These are phyloP conservation scores for Trichoderma harzianum DNA, from an alignment of 2,329 filamentous ascomycete genomes.

Conservation along the genomic window DNA sequence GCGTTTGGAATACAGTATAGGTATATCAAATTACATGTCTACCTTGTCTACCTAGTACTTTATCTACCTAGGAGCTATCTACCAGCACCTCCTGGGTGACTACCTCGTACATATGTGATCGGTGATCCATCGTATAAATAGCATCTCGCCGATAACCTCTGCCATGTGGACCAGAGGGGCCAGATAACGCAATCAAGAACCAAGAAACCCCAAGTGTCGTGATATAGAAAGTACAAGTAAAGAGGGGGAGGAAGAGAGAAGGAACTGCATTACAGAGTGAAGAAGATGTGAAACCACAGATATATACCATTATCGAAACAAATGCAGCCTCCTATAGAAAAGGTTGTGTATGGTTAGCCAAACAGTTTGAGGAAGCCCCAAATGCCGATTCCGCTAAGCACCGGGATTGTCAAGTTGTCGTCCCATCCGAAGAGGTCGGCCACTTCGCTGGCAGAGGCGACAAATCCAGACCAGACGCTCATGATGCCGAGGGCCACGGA, in stretches of 20 bases:
- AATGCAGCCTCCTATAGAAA: not conserved
- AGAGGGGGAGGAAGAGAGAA: not conserved
- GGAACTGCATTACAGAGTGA: not conserved
- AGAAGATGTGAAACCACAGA: not conserved
- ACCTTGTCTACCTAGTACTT: not conserved
- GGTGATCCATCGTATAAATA: not conserved
- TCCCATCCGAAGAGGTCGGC: conserved; percentile 92
- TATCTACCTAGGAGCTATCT: not conserved
- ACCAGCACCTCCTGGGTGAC: not conserved
- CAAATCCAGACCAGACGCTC: conserved; percentile 82
- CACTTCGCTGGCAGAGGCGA: conserved; percentile 85
- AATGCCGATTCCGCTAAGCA: conserved; percentile 82
- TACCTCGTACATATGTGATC: not conserved
- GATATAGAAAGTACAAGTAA: conserved; percentile 3
- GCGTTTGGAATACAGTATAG: not conserved
- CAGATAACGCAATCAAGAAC: not conserved
- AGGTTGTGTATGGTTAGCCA: conserved; percentile 46
- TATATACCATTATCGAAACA: not conserved
- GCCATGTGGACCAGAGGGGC: not conserved
- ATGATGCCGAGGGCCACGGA: conserved; percentile 71
- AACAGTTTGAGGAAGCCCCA: conserved; percentile 91
- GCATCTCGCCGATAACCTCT: not conserved
- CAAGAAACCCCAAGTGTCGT: not conserved
- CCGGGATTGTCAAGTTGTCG: conserved; percentile 94
- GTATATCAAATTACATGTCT: not conserved